Percentiles rank a stretch among this genome's conserved stretches.
phyloP scores from a whole-genome alignment of 306 rosid genomes.

The Myrica gale region DNA sequence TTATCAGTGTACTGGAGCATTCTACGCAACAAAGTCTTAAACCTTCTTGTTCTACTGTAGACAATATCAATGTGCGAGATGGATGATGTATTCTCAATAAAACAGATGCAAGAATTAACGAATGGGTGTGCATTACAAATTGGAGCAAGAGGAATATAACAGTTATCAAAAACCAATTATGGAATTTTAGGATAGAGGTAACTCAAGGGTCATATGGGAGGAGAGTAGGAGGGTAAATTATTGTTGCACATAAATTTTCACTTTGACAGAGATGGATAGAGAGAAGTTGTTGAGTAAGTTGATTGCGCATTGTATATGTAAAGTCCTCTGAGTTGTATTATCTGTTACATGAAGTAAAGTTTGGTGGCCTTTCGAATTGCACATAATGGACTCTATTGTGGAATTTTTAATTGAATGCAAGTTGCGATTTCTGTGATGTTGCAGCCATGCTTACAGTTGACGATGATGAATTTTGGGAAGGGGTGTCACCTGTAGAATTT shows the following conservation, averaged over 20 bases:
- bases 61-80: background rate
- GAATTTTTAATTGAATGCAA: background rate
- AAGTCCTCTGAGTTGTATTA: background rate
- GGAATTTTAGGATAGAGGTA: background rate
- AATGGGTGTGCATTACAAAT: background rate
- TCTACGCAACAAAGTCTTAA: background rate
- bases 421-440: slow-evolving; percentile 30
- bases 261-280: background rate
- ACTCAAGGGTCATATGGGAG: background rate
- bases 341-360: background rate
- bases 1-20: background rate
- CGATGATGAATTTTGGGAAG: slow-evolving; percentile 91
- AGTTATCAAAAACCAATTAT: background rate
- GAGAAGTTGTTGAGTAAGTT: slow-evolving; percentile 2
- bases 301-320: background rate
- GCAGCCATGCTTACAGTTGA: slow-evolving; percentile 95
- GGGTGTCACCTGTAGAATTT: slow-evolving; percentile 81
- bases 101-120: background rate
- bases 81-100: background rate
- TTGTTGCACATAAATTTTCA: background rate
- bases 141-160: background rate
- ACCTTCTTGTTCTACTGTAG: background rate
- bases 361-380: background rate
- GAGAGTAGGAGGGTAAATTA: background rate
- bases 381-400: background rate